Percentiles rank a stretch among this genome's conserved stretches.
phyloP scores from a whole-genome alignment of 139 green algal genomes.

The Gonium pectorale region DNA sequence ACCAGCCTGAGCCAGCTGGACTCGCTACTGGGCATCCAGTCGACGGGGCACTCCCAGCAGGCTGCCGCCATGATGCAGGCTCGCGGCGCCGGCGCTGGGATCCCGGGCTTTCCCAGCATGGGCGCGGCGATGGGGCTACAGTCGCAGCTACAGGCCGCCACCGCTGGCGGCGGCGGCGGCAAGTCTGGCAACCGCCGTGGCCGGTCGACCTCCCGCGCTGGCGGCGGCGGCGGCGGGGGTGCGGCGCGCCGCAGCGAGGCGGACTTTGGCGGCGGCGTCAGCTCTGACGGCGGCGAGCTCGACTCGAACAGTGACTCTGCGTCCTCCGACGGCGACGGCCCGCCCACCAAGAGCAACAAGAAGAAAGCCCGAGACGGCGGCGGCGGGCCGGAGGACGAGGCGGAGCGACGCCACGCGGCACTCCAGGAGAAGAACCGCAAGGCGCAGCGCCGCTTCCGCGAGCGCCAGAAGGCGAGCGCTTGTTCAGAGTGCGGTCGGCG shows the following conservation, averaged over 20 bases:
- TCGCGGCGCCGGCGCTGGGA: too few species aligned
- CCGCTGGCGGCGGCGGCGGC: not conserved
- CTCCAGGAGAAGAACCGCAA: slow-evolving; percentile 82
- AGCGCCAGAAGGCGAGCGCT: slow-evolving; percentile 70
- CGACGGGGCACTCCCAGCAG: too few species aligned
- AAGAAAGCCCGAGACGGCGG: slow-evolving; percentile 52
- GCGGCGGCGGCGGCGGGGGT: not conserved
- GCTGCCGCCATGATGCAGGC: too few species aligned
- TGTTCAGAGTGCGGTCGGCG: not conserved
- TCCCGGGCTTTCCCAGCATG: not conserved
- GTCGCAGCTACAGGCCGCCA: not conserved
- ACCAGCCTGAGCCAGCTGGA: slow-evolving; percentile 4
- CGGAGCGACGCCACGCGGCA: slow-evolving; percentile 63
- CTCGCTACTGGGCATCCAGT: not conserved
- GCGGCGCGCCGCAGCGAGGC: not conserved
- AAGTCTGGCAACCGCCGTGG: too few species aligned
- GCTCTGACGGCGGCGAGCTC: not conserved
- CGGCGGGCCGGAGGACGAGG: slow-evolving; percentile 48
- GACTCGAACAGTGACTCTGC: slow-evolving; percentile 27
- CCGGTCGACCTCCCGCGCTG: not conserved
- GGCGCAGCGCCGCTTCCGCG: slow-evolving; percentile 75
- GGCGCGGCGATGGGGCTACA: not conserved
- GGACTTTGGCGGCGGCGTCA: not conserved
- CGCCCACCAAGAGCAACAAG: slow-evolving; percentile 29
- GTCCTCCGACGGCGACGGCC: not conserved